A percentile compares a stretch with the other conserved stretches of the same genome.
phyloP scores from a whole-genome alignment of 768 basidiomycete genomes.

The Lepiota subincarnata region DNA sequence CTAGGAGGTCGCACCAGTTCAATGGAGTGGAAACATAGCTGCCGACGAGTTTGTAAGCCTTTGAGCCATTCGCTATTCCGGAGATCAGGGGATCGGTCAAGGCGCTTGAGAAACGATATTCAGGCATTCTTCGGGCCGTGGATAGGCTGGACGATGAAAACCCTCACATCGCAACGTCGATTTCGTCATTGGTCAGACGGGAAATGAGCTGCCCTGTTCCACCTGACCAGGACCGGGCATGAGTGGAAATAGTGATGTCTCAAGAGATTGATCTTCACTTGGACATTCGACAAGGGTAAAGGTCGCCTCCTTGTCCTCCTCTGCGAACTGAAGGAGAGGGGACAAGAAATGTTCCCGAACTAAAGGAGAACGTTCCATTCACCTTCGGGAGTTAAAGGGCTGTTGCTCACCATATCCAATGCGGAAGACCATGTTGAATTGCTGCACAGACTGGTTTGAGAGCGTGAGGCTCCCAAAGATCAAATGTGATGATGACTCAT shows the following conservation, averaged over 20 bases:
- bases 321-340: constrained; percentile 83
- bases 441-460: not conserved
- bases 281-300: constrained; percentile 90
- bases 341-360: constrained; percentile 90
- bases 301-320: constrained; percentile 60
- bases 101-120: constrained; percentile 38
- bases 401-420: constrained; percentile 42
- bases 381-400: not conserved
- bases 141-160: not conserved
- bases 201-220: constrained; percentile 84
- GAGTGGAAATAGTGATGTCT: constrained; percentile 8
- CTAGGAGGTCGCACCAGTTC: constrained; percentile 56
- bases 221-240: constrained; percentile 37
- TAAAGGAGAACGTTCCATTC: constrained; percentile 19
- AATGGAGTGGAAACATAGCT: constrained; percentile 88
- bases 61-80: constrained; percentile 86
- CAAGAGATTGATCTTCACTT: constrained; percentile 40
- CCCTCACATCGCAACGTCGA: constrained; percentile 77
- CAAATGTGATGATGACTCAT: too few relatives aligned
- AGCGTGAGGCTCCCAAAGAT: too few relatives aligned
- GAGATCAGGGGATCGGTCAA: constrained; percentile 90
- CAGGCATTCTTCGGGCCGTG: not conserved
- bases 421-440: constrained; percentile 29
- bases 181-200: constrained; percentile 67
- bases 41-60: constrained; percentile 87